Percentiles rank a stretch among this genome's conserved stretches.
Conservation (phyloP, 1,139 yeast species). For the Saccharomyces hybrid region DNA sequence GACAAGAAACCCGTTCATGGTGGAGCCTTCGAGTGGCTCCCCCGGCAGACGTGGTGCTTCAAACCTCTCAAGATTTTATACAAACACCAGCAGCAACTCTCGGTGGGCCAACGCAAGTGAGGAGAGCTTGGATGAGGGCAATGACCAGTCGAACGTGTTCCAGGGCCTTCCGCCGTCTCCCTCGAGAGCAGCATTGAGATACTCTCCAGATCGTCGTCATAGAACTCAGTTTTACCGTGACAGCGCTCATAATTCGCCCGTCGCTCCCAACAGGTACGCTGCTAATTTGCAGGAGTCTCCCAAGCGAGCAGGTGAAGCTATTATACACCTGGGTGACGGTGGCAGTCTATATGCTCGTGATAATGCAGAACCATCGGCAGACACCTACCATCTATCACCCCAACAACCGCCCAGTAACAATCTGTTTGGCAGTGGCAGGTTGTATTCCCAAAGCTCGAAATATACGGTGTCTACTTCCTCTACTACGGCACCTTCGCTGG, state of each 20-base stretch:
- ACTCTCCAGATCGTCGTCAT: conserved; percentile 32
- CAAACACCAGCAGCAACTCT: conserved; percentile 17
- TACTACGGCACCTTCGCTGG: conserved; percentile 20
- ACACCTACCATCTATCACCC: conserved; percentile 3
- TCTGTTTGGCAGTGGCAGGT: conserved; percentile 11
- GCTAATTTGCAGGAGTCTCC: conserved; percentile 64
- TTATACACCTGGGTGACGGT: conserved; percentile 39
- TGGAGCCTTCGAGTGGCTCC: conserved; percentile 23
- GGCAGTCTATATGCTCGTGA: conserved; percentile 13
- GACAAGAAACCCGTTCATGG: conserved; percentile 31
- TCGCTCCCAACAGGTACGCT: conserved; percentile 33
- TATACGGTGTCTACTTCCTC: conserved; percentile 22
- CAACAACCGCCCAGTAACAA: conserved; percentile 8
- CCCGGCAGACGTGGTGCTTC: conserved; percentile 22
- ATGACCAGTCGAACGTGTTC: conserved; percentile 22
- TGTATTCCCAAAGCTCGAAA: conserved; percentile 18
- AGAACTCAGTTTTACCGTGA: conserved; percentile 27
- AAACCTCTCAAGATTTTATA: conserved; percentile 21
- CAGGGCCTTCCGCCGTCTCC: conserved; percentile 36
- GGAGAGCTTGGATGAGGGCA: conserved; percentile 14
- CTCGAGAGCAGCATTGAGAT: conserved; percentile 39
- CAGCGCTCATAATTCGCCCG: conserved; percentile 28
- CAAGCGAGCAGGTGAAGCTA: conserved; percentile 44
- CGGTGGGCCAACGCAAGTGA: conserved; percentile 5
- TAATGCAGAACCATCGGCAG: background rate